Evolutionary conservation across 208 protist genomes (phyloP).

Genomic region (Crithidia sp.): DNA sequence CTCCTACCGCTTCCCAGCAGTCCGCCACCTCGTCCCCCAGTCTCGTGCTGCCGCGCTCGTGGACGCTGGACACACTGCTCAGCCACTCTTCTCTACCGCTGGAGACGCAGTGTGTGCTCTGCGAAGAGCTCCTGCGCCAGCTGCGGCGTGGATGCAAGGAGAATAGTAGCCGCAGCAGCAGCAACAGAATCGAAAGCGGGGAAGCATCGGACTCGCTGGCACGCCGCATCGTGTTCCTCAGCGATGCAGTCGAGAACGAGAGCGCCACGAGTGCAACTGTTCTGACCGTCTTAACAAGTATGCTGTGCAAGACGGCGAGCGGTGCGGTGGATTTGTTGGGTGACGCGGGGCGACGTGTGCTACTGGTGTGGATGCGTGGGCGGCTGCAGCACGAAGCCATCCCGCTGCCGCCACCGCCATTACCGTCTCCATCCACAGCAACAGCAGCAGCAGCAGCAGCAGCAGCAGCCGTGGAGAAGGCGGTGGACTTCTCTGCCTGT

Average conservation of each 20-base stretch:
- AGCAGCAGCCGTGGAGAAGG: no score
- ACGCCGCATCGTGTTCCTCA: slow-evolving; percentile 18
- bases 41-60: slow-evolving; percentile 13
- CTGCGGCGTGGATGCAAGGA: slow-evolving; percentile 4
- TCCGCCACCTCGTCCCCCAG: not conserved
- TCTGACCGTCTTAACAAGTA: slow-evolving; percentile 27
- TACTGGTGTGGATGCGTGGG: slow-evolving; percentile 37
- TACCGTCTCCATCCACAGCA: no score
- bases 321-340: slow-evolving; percentile 39
- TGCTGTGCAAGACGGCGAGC: slow-evolving; percentile 32
- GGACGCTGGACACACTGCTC: slow-evolving; percentile 26
- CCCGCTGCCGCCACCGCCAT: not conserved
- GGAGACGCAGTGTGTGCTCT: slow-evolving; percentile 38
- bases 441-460: no score
- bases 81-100: slow-evolving; percentile 31
- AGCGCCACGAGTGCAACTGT: slow-evolving; percentile 33
- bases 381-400: slow-evolving; percentile 28
- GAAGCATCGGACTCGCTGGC: slow-evolving; percentile 12
- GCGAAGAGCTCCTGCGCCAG: slow-evolving; percentile 36
- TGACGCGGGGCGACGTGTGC: slow-evolving; percentile 1
- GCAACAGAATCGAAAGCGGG: not conserved
- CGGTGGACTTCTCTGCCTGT: not conserved
- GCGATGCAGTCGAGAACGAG: slow-evolving; percentile 20
- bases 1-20: not conserved
- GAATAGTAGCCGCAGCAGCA: not conserved